A percentile compares a stretch with the other conserved stretches of the same genome.
These are phyloP conservation scores for Hypoxylon cercidicola DNA, from an alignment of 495 filamentous ascomycete genomes.

Conservation along the genomic window DNA sequence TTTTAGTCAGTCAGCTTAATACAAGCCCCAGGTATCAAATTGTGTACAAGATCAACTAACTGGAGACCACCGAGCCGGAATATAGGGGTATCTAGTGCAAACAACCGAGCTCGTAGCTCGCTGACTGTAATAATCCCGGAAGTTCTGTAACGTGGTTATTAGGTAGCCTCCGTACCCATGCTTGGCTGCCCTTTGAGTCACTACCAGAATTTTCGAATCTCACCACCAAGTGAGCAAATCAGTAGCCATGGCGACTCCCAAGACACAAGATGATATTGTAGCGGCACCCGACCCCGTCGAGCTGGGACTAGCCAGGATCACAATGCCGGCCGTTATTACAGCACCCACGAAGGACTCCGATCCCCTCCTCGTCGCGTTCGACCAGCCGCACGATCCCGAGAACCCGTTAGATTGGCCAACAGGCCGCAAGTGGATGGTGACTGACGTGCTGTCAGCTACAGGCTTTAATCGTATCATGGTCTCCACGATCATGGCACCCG, in stretches of 20 bases:
- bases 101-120: too few relatives aligned
- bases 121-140: too few relatives aligned
- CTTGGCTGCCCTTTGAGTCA: background rate
- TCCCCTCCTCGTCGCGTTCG: background rate
- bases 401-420: conserved; percentile 70
- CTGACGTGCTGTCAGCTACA: conserved; percentile 58
- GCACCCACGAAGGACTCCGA: background rate
- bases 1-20: background rate
- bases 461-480: conserved; percentile 73
- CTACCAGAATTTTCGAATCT: too few relatives aligned
- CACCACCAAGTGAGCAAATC: background rate
- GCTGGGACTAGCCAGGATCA: background rate
- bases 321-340: background rate
- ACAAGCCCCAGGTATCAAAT: too few relatives aligned
- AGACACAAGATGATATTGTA: background rate
- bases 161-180: background rate
- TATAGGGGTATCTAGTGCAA: too few relatives aligned
- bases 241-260: background rate
- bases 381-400: conserved; percentile 53
- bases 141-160: too few relatives aligned
- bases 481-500: conserved; percentile 75
- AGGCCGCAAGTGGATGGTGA: conserved; percentile 70
- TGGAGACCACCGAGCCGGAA: too few relatives aligned
- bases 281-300: background rate
- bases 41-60: too few relatives aligned